Evolutionary conservation across 2,329 filamentous ascomycete genomes (phyloP), one percentile per base, ranked within the genome.

Genomic region (Colletotrichum sp.): DNA sequence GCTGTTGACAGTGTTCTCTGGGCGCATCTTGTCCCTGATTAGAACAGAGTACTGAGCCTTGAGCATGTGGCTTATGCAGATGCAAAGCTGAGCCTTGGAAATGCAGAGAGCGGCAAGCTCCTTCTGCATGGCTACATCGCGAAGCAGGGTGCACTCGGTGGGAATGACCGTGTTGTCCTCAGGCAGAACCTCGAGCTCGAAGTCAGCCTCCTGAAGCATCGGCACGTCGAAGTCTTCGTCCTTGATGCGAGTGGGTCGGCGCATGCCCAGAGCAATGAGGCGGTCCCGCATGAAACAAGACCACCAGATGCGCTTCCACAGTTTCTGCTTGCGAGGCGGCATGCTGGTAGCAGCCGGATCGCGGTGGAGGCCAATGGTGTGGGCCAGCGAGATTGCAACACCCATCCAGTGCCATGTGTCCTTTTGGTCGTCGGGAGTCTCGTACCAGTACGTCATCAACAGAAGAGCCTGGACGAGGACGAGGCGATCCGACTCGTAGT

Each of bases 341-440:
- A 98, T 95, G 79, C 91, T 93, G 10, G 95, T 95, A 73, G 93
- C 94, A 24, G 86, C 88, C 3, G 96, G 95, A 80, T 98, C 95
- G 78, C 96, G 94, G 84, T 99, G 96, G 21, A 98, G 89, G 8
- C 96, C 96, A 78, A 98, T 98, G 15, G 96, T 98, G 84, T 98
- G 95, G 69, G 96, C 96, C 63, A 98, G 88, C 15, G 96, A 98
- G 76, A 98, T 95, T 57, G 96, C 96, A 49, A 98, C 95, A 21
- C 96, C 96, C 95, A 98, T 98, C 96, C 96, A 98, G 83, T 98
- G 96, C 95, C 96, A 98, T 62, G 96, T 98, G 83, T 98, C 96
- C 85, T 98, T 98, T 83, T 98, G 95, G 83, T 98, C 96, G 85
- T 98, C 96, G 0, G 96, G 96, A 15, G 95, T 98, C 85, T 98